Conservation (phyloP, 2,329 filamentous ascomycete genomes). For the Hypoxylon sp. region DNA sequence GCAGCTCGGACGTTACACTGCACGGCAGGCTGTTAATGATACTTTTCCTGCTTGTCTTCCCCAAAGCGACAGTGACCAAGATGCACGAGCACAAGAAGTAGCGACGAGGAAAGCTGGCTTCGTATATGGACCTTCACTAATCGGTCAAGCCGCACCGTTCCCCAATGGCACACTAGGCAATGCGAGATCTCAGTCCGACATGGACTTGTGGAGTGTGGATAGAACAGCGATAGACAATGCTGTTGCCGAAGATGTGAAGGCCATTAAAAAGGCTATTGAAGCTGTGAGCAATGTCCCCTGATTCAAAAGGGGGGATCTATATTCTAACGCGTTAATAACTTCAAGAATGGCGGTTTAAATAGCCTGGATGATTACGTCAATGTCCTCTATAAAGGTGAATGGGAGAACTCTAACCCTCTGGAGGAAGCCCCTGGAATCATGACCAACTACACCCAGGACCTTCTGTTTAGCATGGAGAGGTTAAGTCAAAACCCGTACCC, state of each 20-base stretch:
- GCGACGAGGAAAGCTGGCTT: constrained; percentile 1
- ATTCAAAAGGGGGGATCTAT: background rate
- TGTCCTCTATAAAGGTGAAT: constrained; percentile 2
- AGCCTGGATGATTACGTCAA: background rate
- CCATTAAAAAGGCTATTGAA: background rate
- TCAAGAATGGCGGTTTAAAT: background rate
- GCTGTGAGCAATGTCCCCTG: background rate
- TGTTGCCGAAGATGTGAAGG: background rate
- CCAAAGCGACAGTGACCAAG: background rate
- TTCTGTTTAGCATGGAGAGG: constrained; percentile 56
- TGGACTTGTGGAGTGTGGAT: constrained; percentile 14
- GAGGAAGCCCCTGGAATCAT: constrained; percentile 47
- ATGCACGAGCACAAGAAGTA: background rate
- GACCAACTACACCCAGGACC: constrained; percentile 54
- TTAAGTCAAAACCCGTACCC: constrained; percentile 52
- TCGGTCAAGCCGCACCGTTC: constrained; percentile 18
- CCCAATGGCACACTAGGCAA: constrained; percentile 19
- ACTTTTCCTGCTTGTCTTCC: constrained; percentile 9
- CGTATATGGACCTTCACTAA: constrained; percentile 17
- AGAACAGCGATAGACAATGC: constrained; percentile 1
- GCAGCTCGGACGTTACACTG: background rate
- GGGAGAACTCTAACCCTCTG: constrained; percentile 16
- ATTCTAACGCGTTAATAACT: background rate
- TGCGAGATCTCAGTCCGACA: constrained; percentile 2
- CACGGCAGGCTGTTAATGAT: background rate